Evolutionary conservation across 495 filamentous ascomycete species (phyloP), one percentile per base, ranked within the genome.

Genomic region (Talaromyces adpressus): DNA sequence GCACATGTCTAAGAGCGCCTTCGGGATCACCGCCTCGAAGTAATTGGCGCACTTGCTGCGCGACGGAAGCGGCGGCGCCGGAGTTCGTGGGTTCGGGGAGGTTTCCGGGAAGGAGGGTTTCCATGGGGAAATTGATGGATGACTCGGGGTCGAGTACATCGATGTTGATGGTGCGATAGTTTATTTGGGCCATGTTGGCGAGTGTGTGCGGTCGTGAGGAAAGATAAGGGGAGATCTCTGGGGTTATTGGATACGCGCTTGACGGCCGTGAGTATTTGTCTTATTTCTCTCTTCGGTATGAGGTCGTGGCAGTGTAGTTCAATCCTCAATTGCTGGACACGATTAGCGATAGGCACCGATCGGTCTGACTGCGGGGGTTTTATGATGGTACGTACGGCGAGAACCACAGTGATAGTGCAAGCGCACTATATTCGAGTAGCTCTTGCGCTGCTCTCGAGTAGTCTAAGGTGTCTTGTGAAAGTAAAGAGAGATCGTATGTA

Each of bases 121-220:
- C 81, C 69, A 89, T 83, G 70, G 92, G 88, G 79, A 97, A 97
- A 82, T 96, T 96, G 71, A 84, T 77, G 53, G 88, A 80, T 63
- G 89, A 89, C 76, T 97, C 92, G n/a, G 91, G 89, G 75, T 92
- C 88, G 61, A 93, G 85, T 66, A 86, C 83, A 76, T 97, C 92
- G 78, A 97, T 87, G 80, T 96, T 91, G 82, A 96, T 93, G 69
- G 91, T 96, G 72, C 92, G 90, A 87, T 91, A 97, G 81, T 89
- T 89, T 70, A 79, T 67, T 70, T 77, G 75, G 51, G 85, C 75
- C 85, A 88, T 88, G 25, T 20, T 62, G 60, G 22, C 39, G 23
- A 12, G 9, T 62, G 18, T 41, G 25, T 51, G 29, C 54, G 8
- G 58, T 23, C 30, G 51, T 25, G 20, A 59, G 64, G 51, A 47